These are phyloP conservation scores for Antitrichia curtipendula DNA, from an alignment of 225 moss, liverwort and hornwort species.

Conservation along the genomic window DNA sequence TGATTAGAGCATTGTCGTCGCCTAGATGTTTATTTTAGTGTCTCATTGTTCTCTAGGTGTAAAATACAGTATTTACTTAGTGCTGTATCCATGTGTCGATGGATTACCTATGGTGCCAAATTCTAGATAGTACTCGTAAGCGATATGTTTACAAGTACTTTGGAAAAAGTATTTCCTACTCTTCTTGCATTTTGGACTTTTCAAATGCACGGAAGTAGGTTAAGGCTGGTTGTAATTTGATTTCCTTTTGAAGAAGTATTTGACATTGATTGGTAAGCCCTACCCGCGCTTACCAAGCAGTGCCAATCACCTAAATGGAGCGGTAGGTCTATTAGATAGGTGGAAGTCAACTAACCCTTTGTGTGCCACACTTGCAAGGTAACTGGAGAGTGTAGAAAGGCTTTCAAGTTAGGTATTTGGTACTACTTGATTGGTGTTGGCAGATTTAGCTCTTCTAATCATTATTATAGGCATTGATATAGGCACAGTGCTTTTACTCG, in stretches of 20 bases:
- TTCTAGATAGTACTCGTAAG: not conserved
- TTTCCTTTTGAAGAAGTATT: not conserved
- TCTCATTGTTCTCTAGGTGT: not conserved
- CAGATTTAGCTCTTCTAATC: not conserved
- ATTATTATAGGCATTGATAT: too few relatives aligned
- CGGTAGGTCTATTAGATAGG: not conserved
- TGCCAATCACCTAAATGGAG: not conserved
- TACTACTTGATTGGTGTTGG: not conserved
- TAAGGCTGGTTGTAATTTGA: not conserved
- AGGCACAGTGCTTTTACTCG: not conserved
- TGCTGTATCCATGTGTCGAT: not conserved
- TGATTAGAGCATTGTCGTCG: not conserved
- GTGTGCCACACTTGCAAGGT: not conserved
- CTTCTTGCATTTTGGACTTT: not conserved
- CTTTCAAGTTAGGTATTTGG: not conserved
- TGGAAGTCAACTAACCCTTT: not conserved
- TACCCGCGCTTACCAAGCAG: not conserved
- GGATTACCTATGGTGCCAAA: not conserved
- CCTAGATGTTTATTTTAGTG: not conserved
- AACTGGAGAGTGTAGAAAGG: not conserved
- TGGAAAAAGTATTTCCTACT: not conserved
- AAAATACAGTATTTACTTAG: not conserved
- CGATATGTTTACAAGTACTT: not conserved
- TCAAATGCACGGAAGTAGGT: not conserved
- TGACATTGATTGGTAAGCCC: not conserved